Conservation (phyloP, 2,329 filamentous ascomycete genomes). For the Westerdykella sp. region DNA sequence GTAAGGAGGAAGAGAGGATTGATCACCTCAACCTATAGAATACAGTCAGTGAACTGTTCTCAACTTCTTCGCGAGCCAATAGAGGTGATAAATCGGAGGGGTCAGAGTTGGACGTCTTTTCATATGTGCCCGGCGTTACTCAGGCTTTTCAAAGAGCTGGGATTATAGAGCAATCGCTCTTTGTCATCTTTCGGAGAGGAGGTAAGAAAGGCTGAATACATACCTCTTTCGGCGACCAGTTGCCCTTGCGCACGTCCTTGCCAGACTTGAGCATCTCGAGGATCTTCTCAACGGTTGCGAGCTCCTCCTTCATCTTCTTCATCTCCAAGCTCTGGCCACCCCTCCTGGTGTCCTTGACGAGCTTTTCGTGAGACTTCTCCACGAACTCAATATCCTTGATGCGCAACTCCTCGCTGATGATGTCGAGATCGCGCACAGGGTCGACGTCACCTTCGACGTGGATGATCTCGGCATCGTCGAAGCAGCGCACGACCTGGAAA, state of each 20-base stretch:
- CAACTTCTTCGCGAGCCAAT: background rate
- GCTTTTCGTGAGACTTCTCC: conserved; percentile 86
- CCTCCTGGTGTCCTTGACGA: conserved; percentile 90
- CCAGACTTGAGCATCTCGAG: conserved; percentile 75
- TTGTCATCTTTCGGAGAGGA: conserved; percentile 79
- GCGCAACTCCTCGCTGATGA: conserved; percentile 92
- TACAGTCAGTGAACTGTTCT: conserved; percentile 17
- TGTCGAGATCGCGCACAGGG: conserved; percentile 86
- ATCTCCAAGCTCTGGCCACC: conserved; percentile 94
- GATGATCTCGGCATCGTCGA: conserved; percentile 98
- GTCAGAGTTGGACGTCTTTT: conserved; percentile 79
- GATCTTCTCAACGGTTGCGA: conserved; percentile 87
- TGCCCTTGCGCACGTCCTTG: conserved; percentile 88
- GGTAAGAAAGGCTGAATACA: conserved; percentile 34
- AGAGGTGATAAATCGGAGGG: conserved; percentile 6
- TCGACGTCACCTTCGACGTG: conserved; percentile 99
- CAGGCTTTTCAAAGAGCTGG: conserved; percentile 98
- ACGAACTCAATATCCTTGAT: conserved; percentile 99
- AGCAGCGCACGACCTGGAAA: conserved; percentile 93
- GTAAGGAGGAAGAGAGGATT: conserved; percentile 93
- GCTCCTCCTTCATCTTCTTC: conserved; percentile 94
- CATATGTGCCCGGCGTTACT: conserved; percentile 73
- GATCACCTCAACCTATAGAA: conserved; percentile 80
- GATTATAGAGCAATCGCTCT: conserved; percentile 95
- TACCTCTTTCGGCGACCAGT: conserved; percentile 95